A percentile compares a stretch with the other conserved stretches of the same genome.
Conservation (phyloP, 2,329 filamentous ascomycete genomes). For the Onygenales sp. region DNA sequence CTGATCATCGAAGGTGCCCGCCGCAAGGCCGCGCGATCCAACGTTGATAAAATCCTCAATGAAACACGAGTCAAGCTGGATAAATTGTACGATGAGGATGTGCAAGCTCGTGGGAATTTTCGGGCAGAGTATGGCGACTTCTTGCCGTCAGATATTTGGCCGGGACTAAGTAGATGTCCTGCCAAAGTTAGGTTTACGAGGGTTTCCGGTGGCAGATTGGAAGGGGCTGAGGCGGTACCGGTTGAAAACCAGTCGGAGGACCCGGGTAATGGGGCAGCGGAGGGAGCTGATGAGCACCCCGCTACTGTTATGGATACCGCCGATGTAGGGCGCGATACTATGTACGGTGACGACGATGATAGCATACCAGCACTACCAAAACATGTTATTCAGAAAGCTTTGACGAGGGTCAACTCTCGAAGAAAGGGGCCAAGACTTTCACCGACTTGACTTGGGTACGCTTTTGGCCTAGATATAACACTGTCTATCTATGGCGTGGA, state of each 20-base stretch:
- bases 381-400: conserved; percentile 32
- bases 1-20: conserved; percentile 76
- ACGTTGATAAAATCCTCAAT: conserved; percentile 62
- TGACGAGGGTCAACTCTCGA: conserved; percentile 28
- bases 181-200: conserved; percentile 37
- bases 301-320: neutral
- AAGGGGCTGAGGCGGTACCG: conserved; percentile 11
- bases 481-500: neutral
- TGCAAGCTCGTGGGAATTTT: conserved; percentile 65
- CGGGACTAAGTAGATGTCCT: conserved; percentile 53
- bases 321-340: neutral
- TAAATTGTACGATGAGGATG: conserved; percentile 63
- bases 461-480: neutral
- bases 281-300: conserved; percentile 7
- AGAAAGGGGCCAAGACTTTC: conserved; percentile 9
- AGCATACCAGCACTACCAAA: conserved; percentile 35
- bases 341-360: conserved; percentile 18
- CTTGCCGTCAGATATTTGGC: conserved; percentile 81
- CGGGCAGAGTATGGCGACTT: conserved; percentile 74
- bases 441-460: neutral
- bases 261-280: conserved; percentile 6
- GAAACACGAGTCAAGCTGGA: conserved; percentile 71
- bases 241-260: neutral
- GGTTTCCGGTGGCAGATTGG: conserved; percentile 25
- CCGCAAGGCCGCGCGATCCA: conserved; percentile 61